Conservation (phyloP, 805 yeast genomes). For the Ogataea chonburiensis region DNA sequence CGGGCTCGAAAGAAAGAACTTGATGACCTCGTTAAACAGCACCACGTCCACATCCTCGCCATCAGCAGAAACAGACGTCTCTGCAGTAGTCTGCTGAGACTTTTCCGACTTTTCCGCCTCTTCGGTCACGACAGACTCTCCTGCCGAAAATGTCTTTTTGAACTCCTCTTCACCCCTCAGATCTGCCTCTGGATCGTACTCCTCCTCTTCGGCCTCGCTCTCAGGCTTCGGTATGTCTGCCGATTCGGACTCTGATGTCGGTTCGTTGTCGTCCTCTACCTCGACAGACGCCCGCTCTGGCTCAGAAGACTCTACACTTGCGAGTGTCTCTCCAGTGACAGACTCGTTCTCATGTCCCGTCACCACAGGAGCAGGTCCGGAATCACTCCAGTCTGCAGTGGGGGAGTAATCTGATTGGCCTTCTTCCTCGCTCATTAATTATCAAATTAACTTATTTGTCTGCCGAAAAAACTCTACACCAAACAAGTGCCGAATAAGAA, state of each 20-base stretch:
- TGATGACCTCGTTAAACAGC: conserved; percentile 34
- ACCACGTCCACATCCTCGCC: conserved; percentile 39
- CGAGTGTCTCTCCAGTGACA: background rate
- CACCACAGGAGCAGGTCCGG: conserved; percentile 2
- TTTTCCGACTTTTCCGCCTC: conserved; percentile 7
- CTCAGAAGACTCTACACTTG: background rate
- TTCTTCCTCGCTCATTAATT: conserved; percentile 14
- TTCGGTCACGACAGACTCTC: conserved; percentile 4
- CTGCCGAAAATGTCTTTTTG: conserved; percentile 6
- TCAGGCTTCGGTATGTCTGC: background rate
- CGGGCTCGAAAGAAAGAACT: conserved; percentile 31
- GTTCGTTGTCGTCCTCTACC: conserved; percentile 2
- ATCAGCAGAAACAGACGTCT: conserved; percentile 4
- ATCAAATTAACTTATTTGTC: background rate
- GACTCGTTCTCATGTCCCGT: conserved; percentile 4
- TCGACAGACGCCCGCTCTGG: conserved; percentile 1
- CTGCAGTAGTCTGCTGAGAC: background rate
- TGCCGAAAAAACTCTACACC: conserved; percentile 7
- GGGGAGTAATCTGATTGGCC: conserved; percentile 13
- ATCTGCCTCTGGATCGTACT: conserved; percentile 18
- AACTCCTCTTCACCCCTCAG: conserved; percentile 16
- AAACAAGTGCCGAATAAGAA: background rate
- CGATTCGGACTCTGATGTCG: too few species aligned
- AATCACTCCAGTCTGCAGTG: conserved; percentile 1
- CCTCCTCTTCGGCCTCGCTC: conserved; percentile 10